Conservation (phyloP, 352 stramenopile species). For the Phytophthora colocasiae region DNA sequence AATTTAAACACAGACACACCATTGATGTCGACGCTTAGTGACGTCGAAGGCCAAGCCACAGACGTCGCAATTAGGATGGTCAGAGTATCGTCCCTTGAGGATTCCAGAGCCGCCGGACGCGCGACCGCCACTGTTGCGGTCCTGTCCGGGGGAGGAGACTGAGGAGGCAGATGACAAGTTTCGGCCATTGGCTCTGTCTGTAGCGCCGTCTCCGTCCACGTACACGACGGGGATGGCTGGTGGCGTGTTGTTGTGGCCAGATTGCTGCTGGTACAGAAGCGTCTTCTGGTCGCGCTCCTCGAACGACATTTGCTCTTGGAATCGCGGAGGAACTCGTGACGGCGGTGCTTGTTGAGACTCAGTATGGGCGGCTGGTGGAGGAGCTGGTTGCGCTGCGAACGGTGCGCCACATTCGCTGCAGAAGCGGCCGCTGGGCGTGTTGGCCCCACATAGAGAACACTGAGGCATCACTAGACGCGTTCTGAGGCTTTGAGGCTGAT, state of each 20-base stretch:
- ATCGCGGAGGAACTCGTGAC: conserved; percentile 24
- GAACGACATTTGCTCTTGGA: conserved; percentile 35
- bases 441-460: conserved; percentile 20
- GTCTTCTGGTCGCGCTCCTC: conserved; percentile 39
- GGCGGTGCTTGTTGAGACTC: conserved; percentile 5
- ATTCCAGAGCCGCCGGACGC: conserved; percentile 35
- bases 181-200: conserved; percentile 11
- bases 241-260: conserved; percentile 6
- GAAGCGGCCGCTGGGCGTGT: conserved; percentile 38
- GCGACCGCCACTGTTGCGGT: conserved; percentile 6
- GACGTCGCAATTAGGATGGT: conserved; percentile 75
- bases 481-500: conserved; percentile 12
- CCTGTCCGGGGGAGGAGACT: conserved; percentile 16
- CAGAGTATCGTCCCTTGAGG: conserved; percentile 54
- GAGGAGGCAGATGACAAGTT: conserved; percentile 21
- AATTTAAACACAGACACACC: conserved; percentile 30
- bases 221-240: conserved; percentile 41
- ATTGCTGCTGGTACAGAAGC: conserved; percentile 32
- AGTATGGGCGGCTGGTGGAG: background rate
- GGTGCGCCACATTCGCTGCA: conserved; percentile 42
- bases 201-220: conserved; percentile 23
- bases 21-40: conserved; percentile 68
- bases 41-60: conserved; percentile 70
- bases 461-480: conserved; percentile 18
- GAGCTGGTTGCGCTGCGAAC: conserved; percentile 14